Evolutionary conservation across 352 stramenopile genomes (phyloP).

Genomic region (Globisporangium carolinianum): DNA sequence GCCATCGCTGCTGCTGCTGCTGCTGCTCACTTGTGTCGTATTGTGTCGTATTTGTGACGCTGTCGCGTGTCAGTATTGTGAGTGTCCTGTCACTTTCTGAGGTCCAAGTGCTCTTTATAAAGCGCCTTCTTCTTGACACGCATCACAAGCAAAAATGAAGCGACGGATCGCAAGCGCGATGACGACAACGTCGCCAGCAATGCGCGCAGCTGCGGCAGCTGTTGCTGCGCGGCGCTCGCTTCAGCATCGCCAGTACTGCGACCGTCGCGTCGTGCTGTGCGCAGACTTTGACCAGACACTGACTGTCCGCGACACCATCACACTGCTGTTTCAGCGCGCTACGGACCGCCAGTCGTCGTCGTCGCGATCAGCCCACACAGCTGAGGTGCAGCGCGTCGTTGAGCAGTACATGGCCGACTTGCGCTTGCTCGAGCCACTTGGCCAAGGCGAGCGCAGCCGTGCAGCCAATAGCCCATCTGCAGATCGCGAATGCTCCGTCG

Average conservation of each 20-base stretch:
- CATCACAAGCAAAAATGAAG: background rate
- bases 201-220: background rate
- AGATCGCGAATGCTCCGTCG: too few species aligned
- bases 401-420: constrained; percentile 26
- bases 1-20: constrained; percentile 17
- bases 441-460: too few species aligned
- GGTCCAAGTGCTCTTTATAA: background rate
- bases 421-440: too few species aligned
- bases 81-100: too few species aligned
- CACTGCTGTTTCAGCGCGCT: constrained; percentile 40
- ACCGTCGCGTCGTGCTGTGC: constrained; percentile 33
- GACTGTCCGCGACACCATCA: constrained; percentile 47
- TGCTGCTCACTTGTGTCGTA: background rate
- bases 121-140: background rate
- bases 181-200: background rate
- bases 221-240: too few species aligned
- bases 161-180: background rate
- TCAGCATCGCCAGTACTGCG: background rate
- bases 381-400: constrained; percentile 23
- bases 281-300: constrained; percentile 75
- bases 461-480: background rate
- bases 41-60: background rate
- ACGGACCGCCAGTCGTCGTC: background rate
- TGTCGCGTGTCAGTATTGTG: background rate
- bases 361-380: constrained; percentile 8